Evolutionary conservation across 805 yeast species (phyloP).

Genomic region (Teunomyces tritomae): DNA sequence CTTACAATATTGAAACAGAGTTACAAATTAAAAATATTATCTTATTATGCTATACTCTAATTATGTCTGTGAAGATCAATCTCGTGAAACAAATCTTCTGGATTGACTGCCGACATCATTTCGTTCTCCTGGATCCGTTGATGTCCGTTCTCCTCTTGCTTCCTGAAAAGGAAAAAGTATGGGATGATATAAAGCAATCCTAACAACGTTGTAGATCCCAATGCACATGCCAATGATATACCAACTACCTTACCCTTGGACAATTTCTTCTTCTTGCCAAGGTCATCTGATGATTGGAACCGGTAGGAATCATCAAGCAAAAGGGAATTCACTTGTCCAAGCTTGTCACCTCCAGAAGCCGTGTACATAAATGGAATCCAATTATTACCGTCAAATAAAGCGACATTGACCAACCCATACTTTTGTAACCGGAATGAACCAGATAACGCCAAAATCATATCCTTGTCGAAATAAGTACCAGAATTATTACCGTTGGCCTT

Average conservation of each 20-base stretch:
- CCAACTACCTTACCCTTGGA: slow-evolving; percentile 45
- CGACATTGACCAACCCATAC: slow-evolving; percentile 60
- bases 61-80: slow-evolving; percentile 40
- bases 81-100: slow-evolving; percentile 43
- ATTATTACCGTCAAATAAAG: slow-evolving; percentile 57
- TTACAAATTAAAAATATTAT: neutral
- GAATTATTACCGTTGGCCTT: slow-evolving; percentile 26
- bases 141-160: slow-evolving; percentile 16
- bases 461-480: slow-evolving; percentile 40
- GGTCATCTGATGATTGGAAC: slow-evolving; percentile 36
- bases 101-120: slow-evolving; percentile 44
- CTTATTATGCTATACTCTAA: slow-evolving; percentile 8
- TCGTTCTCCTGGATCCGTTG: slow-evolving; percentile 43
- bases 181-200: slow-evolving; percentile 44
- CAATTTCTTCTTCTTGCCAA: slow-evolving; percentile 16
- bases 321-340: slow-evolving; percentile 32
- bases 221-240: slow-evolving; percentile 44
- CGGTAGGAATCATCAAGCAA: slow-evolving; percentile 34
- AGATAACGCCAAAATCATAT: slow-evolving; percentile 50
- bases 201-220: slow-evolving; percentile 40
- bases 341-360: slow-evolving; percentile 8
- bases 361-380: slow-evolving; percentile 70
- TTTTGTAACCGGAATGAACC: slow-evolving; percentile 51
- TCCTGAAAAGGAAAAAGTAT: slow-evolving; percentile 32
- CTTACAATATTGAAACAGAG: neutral